Evolutionary conservation across 352 stramenopile genomes (phyloP).

Genomic region (Phytophthora melonis): DNA sequence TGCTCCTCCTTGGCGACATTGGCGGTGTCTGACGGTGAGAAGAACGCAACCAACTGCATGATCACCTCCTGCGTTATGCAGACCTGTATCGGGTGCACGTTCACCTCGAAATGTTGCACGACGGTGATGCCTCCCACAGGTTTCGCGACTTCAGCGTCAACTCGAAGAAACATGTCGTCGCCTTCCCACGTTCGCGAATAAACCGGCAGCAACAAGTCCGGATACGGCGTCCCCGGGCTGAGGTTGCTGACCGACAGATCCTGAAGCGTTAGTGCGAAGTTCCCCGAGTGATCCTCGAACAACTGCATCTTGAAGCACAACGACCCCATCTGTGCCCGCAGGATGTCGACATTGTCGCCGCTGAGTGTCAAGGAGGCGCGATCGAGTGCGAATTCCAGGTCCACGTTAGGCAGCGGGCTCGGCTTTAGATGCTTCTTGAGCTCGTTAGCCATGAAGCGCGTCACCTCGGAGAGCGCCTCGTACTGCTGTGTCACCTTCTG

Average conservation of each 20-base stretch:
- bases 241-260: constrained; percentile 74
- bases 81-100: constrained; percentile 87
- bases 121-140: constrained; percentile 67
- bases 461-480: constrained; percentile 52
- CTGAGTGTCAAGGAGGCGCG: constrained; percentile 71
- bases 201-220: constrained; percentile 66
- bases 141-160: constrained; percentile 79
- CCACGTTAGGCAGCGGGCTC: constrained; percentile 62
- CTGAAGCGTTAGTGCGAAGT: constrained; percentile 64
- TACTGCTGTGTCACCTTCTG: constrained; percentile 55
- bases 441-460: constrained; percentile 45
- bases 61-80: constrained; percentile 86
- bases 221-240: constrained; percentile 72
- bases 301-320: constrained; percentile 75
- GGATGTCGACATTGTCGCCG: constrained; percentile 67
- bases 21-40: constrained; percentile 40
- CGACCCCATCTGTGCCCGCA: constrained; percentile 51
- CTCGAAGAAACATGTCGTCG: constrained; percentile 72
- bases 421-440: constrained; percentile 48
- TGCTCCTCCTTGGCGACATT: constrained; percentile 57
- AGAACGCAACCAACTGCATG: constrained; percentile 72
- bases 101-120: constrained; percentile 88
- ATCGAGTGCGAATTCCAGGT: constrained; percentile 69
- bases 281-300: constrained; percentile 76
- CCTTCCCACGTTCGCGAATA: constrained; percentile 62